Evolutionary conservation across 345 rosid species (phyloP), one percentile per base, ranked within the genome.

Genomic region (Mangifera indica): DNA sequence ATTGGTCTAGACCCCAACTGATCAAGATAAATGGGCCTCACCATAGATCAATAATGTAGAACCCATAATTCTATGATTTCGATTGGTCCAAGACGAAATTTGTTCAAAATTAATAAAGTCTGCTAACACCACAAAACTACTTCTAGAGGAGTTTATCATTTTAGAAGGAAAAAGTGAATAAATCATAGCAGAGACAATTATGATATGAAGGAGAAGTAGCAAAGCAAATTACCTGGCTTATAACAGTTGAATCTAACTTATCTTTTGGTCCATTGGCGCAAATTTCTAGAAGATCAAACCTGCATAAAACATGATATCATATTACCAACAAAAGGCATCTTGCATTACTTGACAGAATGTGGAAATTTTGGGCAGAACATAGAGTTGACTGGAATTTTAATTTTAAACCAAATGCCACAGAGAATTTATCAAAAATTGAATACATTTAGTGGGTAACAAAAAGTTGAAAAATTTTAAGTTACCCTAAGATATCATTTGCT

Each of bases 241-340:
- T 83, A 67, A 96, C 90, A 2, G 99, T 96, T 1, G 98, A 89
- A 85, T 93, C 93, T 26, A 96, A 87, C 82, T 92, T 96, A 77
- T 96, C 97, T 79, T 91, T 96, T 8, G 99, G 99, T 61, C 99
- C 99, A 79, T 72, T 86, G 77, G 76, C 71, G 80, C 99, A 93
- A 81, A 96, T 72, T 49, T 96, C 93, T n/a, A 96, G 84, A 80
- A 96, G 92, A 87, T 96, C 95, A 86, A 81, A 95, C 70, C 99
- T 95, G 83, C 70, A 80, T 0, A 66, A 59, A 76, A 74, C 66
- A 81, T 37, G 48, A 26, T 29, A 67, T 29, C 2, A 72, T 42
- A 60, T 71, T 66, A 54, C 17, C 53, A 1, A 8, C 17, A 51
- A 59, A 29, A 29, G 53, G 7, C n/a, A 45, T 22, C 49, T 48